These are phyloP conservation scores for Metroxylon sagu DNA, from an alignment of 176 grass and related monocot species.

Conservation along the genomic window DNA sequence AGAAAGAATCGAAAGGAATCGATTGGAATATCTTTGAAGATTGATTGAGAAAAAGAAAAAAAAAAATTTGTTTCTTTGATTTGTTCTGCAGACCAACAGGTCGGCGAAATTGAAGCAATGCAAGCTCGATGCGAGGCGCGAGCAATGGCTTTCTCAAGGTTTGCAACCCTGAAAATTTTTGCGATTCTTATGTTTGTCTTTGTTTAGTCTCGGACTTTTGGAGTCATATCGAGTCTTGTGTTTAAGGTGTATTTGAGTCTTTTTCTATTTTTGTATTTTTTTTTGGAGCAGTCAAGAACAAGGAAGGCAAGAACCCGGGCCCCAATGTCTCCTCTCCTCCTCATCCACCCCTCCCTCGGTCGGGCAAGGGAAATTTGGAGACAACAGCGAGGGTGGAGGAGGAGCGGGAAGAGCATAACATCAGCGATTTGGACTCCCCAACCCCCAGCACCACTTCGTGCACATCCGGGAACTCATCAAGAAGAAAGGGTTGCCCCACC, in stretches of 20 bases:
- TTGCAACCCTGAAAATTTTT: not conserved
- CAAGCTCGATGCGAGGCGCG: slow-evolving; percentile 89
- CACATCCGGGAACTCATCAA: slow-evolving; percentile 15
- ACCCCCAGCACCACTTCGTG: slow-evolving; percentile 42
- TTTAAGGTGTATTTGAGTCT: not conserved
- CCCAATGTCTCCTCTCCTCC: not conserved
- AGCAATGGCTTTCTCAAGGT: slow-evolving; percentile 99
- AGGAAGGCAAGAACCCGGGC: not conserved
- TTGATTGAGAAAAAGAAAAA: too few relatives aligned
- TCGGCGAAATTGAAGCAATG: slow-evolving; percentile 93
- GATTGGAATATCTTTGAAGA: not conserved
- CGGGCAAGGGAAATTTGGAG: slow-evolving; percentile 17
- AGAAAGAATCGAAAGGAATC: slow-evolving; percentile 24
- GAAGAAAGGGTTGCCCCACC: not conserved
- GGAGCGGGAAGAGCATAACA: slow-evolving; percentile 12
- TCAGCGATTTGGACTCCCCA: slow-evolving; percentile 47
- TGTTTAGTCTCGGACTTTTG: slow-evolving; percentile 1
- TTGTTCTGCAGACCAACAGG: slow-evolving; percentile 50
- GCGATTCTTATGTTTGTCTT: not conserved
- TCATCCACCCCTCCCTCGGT: not conserved
- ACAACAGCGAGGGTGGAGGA: slow-evolving; percentile 22
- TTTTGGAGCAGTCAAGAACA: slow-evolving; percentile 9
- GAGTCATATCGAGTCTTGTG: slow-evolving; percentile 3
- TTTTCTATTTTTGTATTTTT: not conserved
- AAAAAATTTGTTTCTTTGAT: slow-evolving; percentile 17